Conservation (phyloP, 495 filamentous ascomycete species). For the Aspergillus funiculosus region DNA sequence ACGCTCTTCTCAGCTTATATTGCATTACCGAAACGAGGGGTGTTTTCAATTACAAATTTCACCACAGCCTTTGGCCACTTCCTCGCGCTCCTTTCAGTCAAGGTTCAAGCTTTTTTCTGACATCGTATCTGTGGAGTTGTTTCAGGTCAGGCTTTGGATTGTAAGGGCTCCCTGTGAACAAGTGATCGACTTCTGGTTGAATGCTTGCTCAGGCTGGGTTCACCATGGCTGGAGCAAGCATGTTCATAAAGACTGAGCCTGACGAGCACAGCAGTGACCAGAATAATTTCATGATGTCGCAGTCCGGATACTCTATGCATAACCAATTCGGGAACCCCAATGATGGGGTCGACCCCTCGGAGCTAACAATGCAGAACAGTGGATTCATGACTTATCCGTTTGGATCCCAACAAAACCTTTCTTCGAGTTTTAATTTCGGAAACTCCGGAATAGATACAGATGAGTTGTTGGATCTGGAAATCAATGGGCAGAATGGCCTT, state of each 20-base stretch:
- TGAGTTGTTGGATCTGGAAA: constrained; percentile 48
- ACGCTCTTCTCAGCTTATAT: constrained; percentile 5
- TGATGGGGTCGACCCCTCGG: constrained; percentile 76
- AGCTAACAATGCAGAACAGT: constrained; percentile 63
- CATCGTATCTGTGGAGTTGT: not conserved
- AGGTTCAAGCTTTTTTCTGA: not conserved
- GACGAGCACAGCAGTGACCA: constrained; percentile 56
- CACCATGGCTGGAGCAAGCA: constrained; percentile 43
- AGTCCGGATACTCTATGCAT: constrained; percentile 56
- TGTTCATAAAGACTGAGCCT: constrained; percentile 75
- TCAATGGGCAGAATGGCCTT: constrained; percentile 42
- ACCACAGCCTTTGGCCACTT: not conserved
- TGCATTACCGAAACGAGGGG: constrained; percentile 7
- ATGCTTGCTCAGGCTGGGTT: constrained; percentile 15
- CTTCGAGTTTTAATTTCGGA: constrained; percentile 48
- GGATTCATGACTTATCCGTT: constrained; percentile 48
- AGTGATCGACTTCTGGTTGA: constrained; percentile 7
- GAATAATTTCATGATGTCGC: constrained; percentile 46
- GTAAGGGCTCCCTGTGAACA: constrained; percentile 21
- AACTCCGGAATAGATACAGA: constrained; percentile 52
- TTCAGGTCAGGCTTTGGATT: constrained; percentile 11
- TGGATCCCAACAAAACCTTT: constrained; percentile 47
- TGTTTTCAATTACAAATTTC: not conserved
- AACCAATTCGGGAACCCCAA: constrained; percentile 62
- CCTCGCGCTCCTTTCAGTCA: not conserved